phyloP scores from a whole-genome alignment of 2,329 filamentous ascomycete species.

The Trichoderma guizhouense region DNA sequence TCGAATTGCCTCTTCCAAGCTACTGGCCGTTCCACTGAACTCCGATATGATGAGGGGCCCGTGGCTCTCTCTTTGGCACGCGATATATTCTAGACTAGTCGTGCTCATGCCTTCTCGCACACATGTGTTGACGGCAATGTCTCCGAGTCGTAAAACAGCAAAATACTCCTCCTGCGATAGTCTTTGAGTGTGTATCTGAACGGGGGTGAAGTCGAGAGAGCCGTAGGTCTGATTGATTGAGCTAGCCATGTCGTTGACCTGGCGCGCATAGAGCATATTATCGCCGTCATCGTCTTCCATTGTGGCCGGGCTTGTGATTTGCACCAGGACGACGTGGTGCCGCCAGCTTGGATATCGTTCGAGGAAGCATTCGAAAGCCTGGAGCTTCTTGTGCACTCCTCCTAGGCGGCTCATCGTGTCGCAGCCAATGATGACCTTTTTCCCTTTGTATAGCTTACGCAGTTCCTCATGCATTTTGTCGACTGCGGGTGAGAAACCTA shows the following conservation, averaged over 20 bases:
- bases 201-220: slow-evolving; percentile 80
- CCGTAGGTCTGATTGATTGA: slow-evolving; percentile 89
- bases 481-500: background rate
- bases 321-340: slow-evolving; percentile 85
- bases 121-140: slow-evolving; percentile 89
- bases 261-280: slow-evolving; percentile 75
- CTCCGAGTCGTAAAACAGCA: slow-evolving; percentile 79
- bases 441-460: background rate
- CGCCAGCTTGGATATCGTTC: slow-evolving; percentile 86
- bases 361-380: slow-evolving; percentile 88
- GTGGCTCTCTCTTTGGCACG: slow-evolving; percentile 82
- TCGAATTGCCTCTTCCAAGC: slow-evolving; percentile 77
- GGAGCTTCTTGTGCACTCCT: slow-evolving; percentile 77
- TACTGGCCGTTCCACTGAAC: slow-evolving; percentile 89
- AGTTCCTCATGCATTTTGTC: background rate
- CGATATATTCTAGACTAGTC: slow-evolving; percentile 89
- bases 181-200: slow-evolving; percentile 87
- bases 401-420: slow-evolving; percentile 76
- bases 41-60: slow-evolving; percentile 93
- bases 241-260: slow-evolving; percentile 83
- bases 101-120: slow-evolving; percentile 99
- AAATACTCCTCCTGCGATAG: slow-evolving; percentile 87
- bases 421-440: background rate
- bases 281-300: slow-evolving; percentile 60
- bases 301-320: slow-evolving; percentile 42